A percentile compares a stretch with the other conserved stretches of the same genome.
Evolutionary conservation across 169 alveolate genomes (phyloP).

Genomic region (Plasmodium gaboni): DNA sequence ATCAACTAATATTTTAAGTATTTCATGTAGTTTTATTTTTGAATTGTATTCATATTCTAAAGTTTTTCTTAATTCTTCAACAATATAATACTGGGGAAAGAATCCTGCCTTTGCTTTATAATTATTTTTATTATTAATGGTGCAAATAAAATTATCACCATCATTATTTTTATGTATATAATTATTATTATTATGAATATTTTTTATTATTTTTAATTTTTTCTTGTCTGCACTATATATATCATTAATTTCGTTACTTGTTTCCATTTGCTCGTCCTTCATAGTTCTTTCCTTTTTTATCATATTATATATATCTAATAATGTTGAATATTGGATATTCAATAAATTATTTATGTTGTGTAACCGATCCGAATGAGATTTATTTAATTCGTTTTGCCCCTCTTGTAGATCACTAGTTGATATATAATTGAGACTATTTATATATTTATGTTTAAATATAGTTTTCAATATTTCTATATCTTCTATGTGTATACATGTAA

Average conservation of each 20-base stretch:
- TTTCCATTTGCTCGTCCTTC: background rate
- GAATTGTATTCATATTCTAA: constrained; percentile 63
- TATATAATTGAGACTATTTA: constrained; percentile 5
- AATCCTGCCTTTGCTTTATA: constrained; percentile 23
- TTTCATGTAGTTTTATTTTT: constrained; percentile 52
- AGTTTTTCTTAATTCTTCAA: constrained; percentile 25
- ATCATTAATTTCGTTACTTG: background rate
- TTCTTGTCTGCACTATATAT: background rate
- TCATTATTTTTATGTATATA: background rate
- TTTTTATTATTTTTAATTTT: background rate
- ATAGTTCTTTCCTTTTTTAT: too few species aligned
- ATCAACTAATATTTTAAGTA: constrained; percentile 31
- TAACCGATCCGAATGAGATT: background rate
- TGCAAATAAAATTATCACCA: background rate
- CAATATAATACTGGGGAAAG: constrained; percentile 27
- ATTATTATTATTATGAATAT: background rate
- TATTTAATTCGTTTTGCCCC: too few species aligned
- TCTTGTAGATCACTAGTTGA: background rate
- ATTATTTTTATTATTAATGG: background rate
- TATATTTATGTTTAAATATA: constrained; percentile 21
- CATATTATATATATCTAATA: background rate
- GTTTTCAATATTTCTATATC: constrained; percentile 26
- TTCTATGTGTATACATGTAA: constrained; percentile 40
- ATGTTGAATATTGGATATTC: background rate
- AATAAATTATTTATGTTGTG: background rate